Evolutionary conservation across 345 rosid genomes (phyloP).

Genomic region (Barbarea vulgaris): DNA sequence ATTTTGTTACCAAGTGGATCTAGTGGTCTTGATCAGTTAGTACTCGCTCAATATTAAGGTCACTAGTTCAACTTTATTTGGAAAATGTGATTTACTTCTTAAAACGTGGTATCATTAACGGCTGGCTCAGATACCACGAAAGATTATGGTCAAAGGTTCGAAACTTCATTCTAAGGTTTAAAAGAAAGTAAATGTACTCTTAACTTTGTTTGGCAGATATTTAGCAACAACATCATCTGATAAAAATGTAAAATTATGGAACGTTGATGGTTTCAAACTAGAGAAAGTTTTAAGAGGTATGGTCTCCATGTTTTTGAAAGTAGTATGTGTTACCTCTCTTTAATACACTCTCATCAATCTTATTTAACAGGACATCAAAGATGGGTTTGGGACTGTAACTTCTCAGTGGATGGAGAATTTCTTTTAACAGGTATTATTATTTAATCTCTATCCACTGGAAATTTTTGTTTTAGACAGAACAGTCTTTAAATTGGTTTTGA

Average conservation of each 20-base stretch:
- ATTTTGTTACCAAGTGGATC: not conserved
- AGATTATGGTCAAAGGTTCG: too few relatives aligned
- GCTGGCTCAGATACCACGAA: too few relatives aligned
- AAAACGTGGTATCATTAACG: too few relatives aligned
- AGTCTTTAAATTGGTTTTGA: conserved; percentile 15
- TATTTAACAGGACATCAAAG: conserved; percentile 70
- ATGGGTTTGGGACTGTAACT: conserved; percentile 98
- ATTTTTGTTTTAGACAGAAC: not conserved
- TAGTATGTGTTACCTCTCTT: not conserved
- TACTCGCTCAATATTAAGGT: too few relatives aligned
- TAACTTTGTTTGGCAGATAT: conserved; percentile 54
- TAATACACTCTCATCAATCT: not conserved
- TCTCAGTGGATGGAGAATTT: conserved; percentile 94
- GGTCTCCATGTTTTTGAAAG: not conserved
- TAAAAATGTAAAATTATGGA: conserved; percentile 95
- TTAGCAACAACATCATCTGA: conserved; percentile 97
- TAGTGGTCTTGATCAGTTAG: not conserved
- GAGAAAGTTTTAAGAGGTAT: conserved; percentile 82
- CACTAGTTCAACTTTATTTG: too few relatives aligned
- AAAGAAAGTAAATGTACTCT: too few relatives aligned
- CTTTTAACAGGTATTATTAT: conserved; percentile 72
- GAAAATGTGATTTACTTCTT: too few relatives aligned
- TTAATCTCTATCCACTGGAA: not conserved
- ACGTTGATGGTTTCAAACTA: conserved; percentile 88
- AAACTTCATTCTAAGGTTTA: too few relatives aligned